These are phyloP conservation scores for Colletotrichum limetticola DNA, from an alignment of 2,329 filamentous ascomycete genomes.

Conservation along the genomic window DNA sequence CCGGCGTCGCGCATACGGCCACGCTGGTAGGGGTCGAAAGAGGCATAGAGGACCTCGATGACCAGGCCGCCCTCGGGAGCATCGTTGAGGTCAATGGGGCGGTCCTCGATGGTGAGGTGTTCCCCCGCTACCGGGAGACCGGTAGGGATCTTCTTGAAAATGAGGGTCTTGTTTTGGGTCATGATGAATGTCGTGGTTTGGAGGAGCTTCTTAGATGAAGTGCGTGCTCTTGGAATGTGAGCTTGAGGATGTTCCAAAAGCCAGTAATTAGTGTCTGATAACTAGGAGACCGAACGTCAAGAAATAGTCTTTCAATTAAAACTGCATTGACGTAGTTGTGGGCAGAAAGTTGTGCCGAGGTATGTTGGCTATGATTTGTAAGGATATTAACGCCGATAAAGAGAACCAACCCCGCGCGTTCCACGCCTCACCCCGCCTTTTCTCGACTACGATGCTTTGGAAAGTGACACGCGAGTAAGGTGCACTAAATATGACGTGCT, in stretches of 20 bases:
- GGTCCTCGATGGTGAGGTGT: conserved; percentile 75
- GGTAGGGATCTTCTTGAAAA: conserved; percentile 77
- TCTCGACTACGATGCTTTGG: not conserved
- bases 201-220: not conserved
- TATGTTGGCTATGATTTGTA: not conserved
- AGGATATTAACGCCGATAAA: not conserved
- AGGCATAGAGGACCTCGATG: conserved; percentile 77
- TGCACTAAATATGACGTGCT: not conserved
- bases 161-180: conserved; percentile 77
- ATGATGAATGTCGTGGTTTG: conserved; percentile 27
- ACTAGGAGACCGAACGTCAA: not conserved
- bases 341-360: not conserved
- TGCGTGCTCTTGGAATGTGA: not conserved
- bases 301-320: not conserved
- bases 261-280: not conserved
- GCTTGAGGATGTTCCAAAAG: not conserved
- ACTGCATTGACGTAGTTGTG: not conserved
- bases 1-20: conserved; percentile 77
- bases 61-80: conserved; percentile 73
- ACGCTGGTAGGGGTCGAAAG: conserved; percentile 87
- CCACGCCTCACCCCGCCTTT: not conserved
- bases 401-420: not conserved
- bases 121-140: conserved; percentile 76
- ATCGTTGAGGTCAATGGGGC: conserved; percentile 73
- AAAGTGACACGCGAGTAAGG: not conserved